These are phyloP conservation scores for Luvunga scandens DNA, from an alignment of 345 rosid genomes.

Conservation along the genomic window DNA sequence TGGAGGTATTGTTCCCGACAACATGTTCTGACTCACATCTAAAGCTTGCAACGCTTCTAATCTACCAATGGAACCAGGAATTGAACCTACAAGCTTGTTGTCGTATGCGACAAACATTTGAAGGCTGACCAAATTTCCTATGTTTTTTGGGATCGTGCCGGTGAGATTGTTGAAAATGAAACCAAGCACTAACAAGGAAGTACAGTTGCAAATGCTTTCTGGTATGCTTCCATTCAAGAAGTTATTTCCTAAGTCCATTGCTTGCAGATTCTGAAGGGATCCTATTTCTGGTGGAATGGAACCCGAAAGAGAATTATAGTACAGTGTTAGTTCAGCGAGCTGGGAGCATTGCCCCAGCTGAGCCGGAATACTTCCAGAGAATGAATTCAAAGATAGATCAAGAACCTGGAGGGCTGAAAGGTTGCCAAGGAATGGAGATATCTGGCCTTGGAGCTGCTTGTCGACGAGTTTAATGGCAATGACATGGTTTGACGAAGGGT, in stretches of 20 bases:
- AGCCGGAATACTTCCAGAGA: slow-evolving; percentile 57
- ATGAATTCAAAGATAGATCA: slow-evolving; percentile 61
- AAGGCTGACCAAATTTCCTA: slow-evolving; percentile 62
- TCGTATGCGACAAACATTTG: slow-evolving; percentile 38
- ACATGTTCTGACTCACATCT: slow-evolving; percentile 53
- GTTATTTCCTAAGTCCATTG: slow-evolving; percentile 61
- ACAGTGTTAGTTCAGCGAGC: slow-evolving; percentile 44
- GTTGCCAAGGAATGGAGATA: slow-evolving; percentile 67
- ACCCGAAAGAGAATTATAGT: slow-evolving; percentile 60
- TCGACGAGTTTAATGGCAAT: slow-evolving; percentile 48
- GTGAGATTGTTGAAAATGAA: slow-evolving; percentile 58
- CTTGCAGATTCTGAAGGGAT: slow-evolving; percentile 44
- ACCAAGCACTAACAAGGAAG: slow-evolving; percentile 45
- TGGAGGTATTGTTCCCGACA: slow-evolving; percentile 61
- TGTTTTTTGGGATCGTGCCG: slow-evolving; percentile 46
- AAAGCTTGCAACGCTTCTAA: slow-evolving; percentile 49
- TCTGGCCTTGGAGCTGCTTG: slow-evolving; percentile 62
- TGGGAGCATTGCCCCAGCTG: slow-evolving; percentile 59
- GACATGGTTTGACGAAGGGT: slow-evolving; percentile 38
- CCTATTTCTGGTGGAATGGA: slow-evolving; percentile 60
- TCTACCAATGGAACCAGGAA: slow-evolving; percentile 60
- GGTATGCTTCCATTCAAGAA: slow-evolving; percentile 60
- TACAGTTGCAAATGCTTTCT: slow-evolving; percentile 50
- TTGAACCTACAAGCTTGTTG: slow-evolving; percentile 54
- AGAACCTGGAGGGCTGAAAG: slow-evolving; percentile 88